These are phyloP conservation scores for Pleurotus eryngii DNA, from an alignment of 768 basidiomycete genomes.

Conservation along the genomic window DNA sequence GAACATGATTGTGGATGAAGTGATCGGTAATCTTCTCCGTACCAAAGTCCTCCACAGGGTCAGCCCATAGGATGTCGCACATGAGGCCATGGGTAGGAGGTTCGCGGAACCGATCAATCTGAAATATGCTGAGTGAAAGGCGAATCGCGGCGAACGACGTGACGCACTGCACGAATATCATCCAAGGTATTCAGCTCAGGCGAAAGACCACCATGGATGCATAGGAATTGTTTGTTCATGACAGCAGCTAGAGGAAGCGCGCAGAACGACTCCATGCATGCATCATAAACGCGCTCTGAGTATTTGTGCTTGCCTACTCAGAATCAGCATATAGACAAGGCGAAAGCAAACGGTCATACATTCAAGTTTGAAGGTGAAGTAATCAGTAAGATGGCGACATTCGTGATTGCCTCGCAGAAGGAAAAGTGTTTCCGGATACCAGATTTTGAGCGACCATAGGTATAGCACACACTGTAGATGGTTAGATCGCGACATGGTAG, in stretches of 20 bases:
- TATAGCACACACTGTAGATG: constrained; percentile 86
- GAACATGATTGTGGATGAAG: constrained; percentile 94
- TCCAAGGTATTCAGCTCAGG: constrained; percentile 95
- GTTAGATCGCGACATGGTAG: not conserved
- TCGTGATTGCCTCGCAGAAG: constrained; percentile 98
- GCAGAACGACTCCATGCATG: constrained; percentile 98
- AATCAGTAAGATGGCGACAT: constrained; percentile 97
- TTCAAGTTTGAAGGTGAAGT: constrained; percentile 99
- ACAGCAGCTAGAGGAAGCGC: constrained; percentile 91
- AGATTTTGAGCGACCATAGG: constrained; percentile 97
- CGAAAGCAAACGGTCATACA: constrained; percentile 52
- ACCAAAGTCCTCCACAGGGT: constrained; percentile 97
- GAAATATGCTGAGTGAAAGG: constrained; percentile 4
- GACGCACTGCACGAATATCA: constrained; percentile 80
- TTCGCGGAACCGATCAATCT: constrained; percentile 98
- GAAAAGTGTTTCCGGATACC: constrained; percentile 97
- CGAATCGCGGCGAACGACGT: too few relatives aligned
- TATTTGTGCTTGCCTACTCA: constrained; percentile 94
- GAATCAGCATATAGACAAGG: not conserved
- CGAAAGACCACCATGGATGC: constrained; percentile 95
- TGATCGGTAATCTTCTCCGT: constrained; percentile 87
- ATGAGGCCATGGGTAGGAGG: constrained; percentile 96
- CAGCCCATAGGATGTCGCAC: constrained; percentile 99
- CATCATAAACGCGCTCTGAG: constrained; percentile 93
- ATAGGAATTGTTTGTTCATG: constrained; percentile 99